Conservation (phyloP, 345 rosid species). For the Salix dunnii region DNA sequence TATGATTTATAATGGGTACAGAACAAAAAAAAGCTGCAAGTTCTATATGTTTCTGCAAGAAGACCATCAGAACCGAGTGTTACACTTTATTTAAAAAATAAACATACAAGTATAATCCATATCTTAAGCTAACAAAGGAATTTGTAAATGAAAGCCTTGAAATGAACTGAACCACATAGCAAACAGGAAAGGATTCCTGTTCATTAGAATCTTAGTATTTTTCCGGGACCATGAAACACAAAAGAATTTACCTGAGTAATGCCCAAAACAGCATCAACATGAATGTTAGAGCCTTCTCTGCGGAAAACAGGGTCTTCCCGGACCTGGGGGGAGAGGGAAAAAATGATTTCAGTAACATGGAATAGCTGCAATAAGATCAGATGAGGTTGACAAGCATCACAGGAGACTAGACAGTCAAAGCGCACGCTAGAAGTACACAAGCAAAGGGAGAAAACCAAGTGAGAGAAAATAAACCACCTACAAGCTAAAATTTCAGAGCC, state of each 20-base stretch:
- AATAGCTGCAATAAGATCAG: neutral
- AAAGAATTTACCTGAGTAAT: slow-evolving; percentile 64
- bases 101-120: neutral
- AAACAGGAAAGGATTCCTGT: neutral
- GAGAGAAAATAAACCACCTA: neutral
- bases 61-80: neutral
- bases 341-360: neutral
- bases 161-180: neutral
- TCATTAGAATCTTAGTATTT: neutral
- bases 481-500: neutral
- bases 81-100: neutral
- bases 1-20: neutral
- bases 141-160: neutral
- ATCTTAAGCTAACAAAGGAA: neutral
- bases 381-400: neutral
- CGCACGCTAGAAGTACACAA: neutral
- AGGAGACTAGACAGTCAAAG: neutral
- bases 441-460: neutral
- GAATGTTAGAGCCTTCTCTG: slow-evolving; percentile 86
- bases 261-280: slow-evolving; percentile 74
- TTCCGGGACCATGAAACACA: neutral
- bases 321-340: slow-evolving; percentile 40
- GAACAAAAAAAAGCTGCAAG: neutral
- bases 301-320: slow-evolving; percentile 95
- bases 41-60: neutral